Evolutionary conservation across 441 rosid species (phyloP).

Genomic region (Adansonia gregorii): DNA sequence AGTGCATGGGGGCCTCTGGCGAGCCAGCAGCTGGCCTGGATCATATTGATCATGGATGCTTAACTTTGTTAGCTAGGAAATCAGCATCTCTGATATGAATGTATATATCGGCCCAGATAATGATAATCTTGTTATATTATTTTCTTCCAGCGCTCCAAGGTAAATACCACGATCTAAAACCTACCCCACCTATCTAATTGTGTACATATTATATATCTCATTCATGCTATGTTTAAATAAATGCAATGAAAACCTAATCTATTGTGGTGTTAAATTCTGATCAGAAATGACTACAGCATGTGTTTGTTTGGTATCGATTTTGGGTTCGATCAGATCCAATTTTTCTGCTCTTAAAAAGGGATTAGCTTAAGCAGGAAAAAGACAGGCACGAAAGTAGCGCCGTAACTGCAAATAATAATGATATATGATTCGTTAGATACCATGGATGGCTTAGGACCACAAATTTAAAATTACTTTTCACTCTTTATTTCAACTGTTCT

Average conservation of each 20-base stretch:
- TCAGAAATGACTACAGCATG: neutral
- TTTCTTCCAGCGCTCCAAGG: conserved; percentile 31
- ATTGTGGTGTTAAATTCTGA: neutral
- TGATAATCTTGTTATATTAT: conserved; percentile 26
- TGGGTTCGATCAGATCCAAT: conserved; percentile 9
- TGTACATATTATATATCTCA: conserved; percentile 2
- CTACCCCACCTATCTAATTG: conserved; percentile 19
- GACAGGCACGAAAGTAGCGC: conserved; percentile 35
- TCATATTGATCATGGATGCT: neutral
- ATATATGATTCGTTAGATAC: conserved; percentile 21
- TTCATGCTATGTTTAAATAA: neutral
- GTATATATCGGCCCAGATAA: conserved; percentile 17
- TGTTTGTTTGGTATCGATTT: conserved; percentile 3
- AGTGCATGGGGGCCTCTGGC: conserved; percentile 36
- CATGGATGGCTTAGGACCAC: conserved; percentile 29
- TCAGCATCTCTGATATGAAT: conserved; percentile 26
- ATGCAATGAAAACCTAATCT: conserved; percentile 10
- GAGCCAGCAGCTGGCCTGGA: neutral
- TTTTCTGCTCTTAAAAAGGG: conserved; percentile 9
- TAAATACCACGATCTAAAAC: conserved; percentile 26
- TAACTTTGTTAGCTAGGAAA: conserved; percentile 30
- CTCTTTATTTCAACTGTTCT: conserved; percentile 35
- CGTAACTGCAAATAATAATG: conserved; percentile 25
- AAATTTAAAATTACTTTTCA: conserved; percentile 28
- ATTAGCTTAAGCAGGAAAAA: conserved; percentile 29